phyloP scores from a whole-genome alignment of 352 stramenopile genomes.

The Phytophthora multivora region DNA sequence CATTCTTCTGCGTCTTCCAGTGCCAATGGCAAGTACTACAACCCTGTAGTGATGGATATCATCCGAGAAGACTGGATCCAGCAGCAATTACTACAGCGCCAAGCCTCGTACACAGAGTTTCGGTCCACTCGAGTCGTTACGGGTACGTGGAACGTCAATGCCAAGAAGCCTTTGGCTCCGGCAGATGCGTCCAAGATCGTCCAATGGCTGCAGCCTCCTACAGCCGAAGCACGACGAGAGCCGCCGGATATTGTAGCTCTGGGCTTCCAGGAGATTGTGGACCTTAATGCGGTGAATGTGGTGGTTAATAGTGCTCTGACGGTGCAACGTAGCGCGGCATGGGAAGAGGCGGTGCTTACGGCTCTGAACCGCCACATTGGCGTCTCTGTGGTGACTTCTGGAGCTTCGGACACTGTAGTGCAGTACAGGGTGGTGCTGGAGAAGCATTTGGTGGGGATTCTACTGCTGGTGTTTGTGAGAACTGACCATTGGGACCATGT shows the following conservation, averaged over 20 bases:
- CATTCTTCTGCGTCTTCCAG: constrained; percentile 4
- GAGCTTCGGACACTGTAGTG: constrained; percentile 14
- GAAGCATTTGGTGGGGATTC: constrained; percentile 97
- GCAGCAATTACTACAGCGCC: constrained; percentile 67
- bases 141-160: constrained; percentile 99
- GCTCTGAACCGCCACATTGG: constrained; percentile 89
- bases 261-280: constrained; percentile 99
- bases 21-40: constrained; percentile 72
- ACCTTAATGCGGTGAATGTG: constrained; percentile 99
- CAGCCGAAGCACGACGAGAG: constrained; percentile 6
- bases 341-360: constrained; percentile 89
- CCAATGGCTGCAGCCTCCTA: constrained; percentile 67
- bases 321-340: constrained; percentile 87
- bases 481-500: constrained; percentile 71
- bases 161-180: constrained; percentile 94
- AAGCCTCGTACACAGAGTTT: constrained; percentile 71
- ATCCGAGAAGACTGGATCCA: constrained; percentile 91
- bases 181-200: constrained; percentile 57
- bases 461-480: constrained; percentile 97
- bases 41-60: constrained; percentile 83
- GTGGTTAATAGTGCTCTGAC: constrained; percentile 96
- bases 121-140: constrained; percentile 63
- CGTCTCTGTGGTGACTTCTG: constrained; percentile 1
- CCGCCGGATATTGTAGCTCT: constrained; percentile 72
- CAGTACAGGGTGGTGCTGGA: constrained; percentile 84